Conservation (phyloP, 306 rosid genomes). For the Hippophae gyantsensis region DNA sequence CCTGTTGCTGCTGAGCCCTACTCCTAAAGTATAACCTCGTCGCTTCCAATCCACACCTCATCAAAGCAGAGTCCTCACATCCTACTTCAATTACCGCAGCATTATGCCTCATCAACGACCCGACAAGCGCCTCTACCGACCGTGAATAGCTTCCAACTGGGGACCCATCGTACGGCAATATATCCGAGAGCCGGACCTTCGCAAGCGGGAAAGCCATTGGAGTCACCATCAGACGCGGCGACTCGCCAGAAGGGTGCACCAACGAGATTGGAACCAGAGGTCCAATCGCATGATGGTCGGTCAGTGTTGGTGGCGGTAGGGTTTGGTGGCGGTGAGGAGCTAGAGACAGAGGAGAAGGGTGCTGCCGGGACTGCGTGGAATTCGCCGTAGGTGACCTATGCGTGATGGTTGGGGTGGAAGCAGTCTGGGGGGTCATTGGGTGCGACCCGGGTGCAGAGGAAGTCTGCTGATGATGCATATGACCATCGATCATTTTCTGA, state of each 20-base stretch:
- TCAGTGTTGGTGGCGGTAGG: conserved; percentile 18
- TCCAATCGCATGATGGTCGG: conserved; percentile 33
- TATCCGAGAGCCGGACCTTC: conserved; percentile 74
- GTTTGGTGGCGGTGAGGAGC: conserved; percentile 37
- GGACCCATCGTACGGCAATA: conserved; percentile 66
- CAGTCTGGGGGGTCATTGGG: conserved; percentile 44
- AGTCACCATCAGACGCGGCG: conserved; percentile 20
- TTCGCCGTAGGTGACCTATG: conserved; percentile 57
- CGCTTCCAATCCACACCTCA: conserved; percentile 85
- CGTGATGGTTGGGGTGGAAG: conserved; percentile 26
- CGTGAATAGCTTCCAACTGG: conserved; percentile 45
- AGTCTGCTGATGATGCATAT: conserved; percentile 53
- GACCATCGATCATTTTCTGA: conserved; percentile 76
- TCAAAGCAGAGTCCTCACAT: conserved; percentile 50
- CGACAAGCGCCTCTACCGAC: conserved; percentile 64
- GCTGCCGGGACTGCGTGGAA: conserved; percentile 13
- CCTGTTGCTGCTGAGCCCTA: conserved; percentile 47
- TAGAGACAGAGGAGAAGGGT: conserved; percentile 32
- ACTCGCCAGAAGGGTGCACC: conserved; percentile 39
- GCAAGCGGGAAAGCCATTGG: conserved; percentile 37
- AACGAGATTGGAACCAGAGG: conserved; percentile 30
- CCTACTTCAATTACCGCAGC: conserved; percentile 79
- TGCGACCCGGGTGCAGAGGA: conserved; percentile 59
- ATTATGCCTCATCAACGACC: conserved; percentile 73
- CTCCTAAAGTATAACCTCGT: conserved; percentile 68